Percentiles rank a stretch among this genome's conserved stretches.
phyloP scores from a whole-genome alignment of 805 yeast genomes.

The Zygosaccharomyces rouxii region DNA sequence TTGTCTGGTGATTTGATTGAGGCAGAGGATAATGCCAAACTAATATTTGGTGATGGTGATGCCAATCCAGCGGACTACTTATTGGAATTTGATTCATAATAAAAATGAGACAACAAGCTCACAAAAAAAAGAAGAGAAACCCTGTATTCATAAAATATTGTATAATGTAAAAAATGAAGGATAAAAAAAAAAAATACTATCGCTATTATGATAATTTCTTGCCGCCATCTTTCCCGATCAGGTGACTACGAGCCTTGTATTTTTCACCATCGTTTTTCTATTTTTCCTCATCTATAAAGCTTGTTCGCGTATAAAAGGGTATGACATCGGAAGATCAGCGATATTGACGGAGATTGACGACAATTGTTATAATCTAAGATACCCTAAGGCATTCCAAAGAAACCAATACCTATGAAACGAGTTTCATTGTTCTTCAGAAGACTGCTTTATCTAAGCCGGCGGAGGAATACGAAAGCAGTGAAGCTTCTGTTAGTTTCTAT shows the following conservation, averaged over 20 bases:
- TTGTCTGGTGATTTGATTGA: slow-evolving; percentile 32
- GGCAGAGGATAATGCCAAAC: slow-evolving; percentile 33
- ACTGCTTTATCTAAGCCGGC: slow-evolving; percentile 5
- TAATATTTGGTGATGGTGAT: slow-evolving; percentile 25
- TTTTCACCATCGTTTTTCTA: no score
- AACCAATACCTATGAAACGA: slow-evolving; percentile 2
- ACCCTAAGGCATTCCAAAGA: neutral
- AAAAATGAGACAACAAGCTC: neutral
- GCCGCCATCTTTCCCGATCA: no score
- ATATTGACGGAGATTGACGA: no score
- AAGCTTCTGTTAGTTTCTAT: slow-evolving; percentile 2
- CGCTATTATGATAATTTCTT: no score
- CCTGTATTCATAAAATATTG: no score
- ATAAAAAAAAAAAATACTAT: no score
- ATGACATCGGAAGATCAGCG: no score
- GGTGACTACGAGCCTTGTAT: no score
- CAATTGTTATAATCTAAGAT: no score
- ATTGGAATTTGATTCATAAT: slow-evolving; percentile 28
- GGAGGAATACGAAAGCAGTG: slow-evolving; percentile 7
- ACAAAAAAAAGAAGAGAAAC: neutral
- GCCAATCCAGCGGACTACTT: slow-evolving; percentile 29
- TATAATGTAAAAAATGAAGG: no score
- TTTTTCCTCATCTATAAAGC: no score
- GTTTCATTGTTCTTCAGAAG: slow-evolving; percentile 5
- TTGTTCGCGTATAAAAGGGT: no score